Percentiles rank a stretch among this genome's conserved stretches.
These are phyloP conservation scores for Akanthomyces muscarius DNA, from an alignment of 2,329 filamentous ascomycete genomes.

Conservation along the genomic window DNA sequence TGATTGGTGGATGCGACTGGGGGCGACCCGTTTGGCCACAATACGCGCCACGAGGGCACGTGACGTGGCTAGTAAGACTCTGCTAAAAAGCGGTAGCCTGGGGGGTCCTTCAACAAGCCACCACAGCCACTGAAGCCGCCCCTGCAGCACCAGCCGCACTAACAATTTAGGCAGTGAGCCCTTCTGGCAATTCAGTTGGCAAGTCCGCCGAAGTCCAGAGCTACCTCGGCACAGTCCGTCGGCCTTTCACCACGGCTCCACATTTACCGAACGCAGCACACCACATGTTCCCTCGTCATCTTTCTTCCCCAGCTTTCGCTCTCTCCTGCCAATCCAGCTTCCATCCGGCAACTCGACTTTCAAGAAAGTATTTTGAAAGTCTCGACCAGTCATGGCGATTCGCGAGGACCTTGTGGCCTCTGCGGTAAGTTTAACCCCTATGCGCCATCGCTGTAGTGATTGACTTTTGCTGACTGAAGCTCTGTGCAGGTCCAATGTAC, in stretches of 20 bases:
- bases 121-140: neutral
- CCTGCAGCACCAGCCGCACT: too few relatives aligned
- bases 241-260: constrained; percentile 22
- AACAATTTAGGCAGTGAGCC: too few relatives aligned
- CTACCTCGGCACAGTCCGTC: constrained; percentile 29
- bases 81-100: too few relatives aligned
- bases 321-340: constrained; percentile 16
- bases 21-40: too few relatives aligned
- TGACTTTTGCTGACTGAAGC: constrained; percentile 13
- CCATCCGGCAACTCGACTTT: neutral
- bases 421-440: constrained; percentile 51
- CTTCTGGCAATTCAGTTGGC: neutral
- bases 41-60: constrained; percentile 23
- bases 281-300: constrained; percentile 29
- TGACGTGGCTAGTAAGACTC: constrained; percentile 20
- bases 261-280: constrained; percentile 28
- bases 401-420: constrained; percentile 90
- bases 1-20: constrained; percentile 18
- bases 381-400: constrained; percentile 61
- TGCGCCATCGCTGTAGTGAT: neutral
- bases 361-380: neutral
- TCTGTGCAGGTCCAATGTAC: constrained; percentile 40
- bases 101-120: neutral
- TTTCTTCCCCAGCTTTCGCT: constrained; percentile 14
- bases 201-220: constrained; percentile 6